Percentiles rank a stretch among this genome's conserved stretches.
phyloP scores from a whole-genome alignment of 106 monocot species.

The Dendrobium huoshanense region DNA sequence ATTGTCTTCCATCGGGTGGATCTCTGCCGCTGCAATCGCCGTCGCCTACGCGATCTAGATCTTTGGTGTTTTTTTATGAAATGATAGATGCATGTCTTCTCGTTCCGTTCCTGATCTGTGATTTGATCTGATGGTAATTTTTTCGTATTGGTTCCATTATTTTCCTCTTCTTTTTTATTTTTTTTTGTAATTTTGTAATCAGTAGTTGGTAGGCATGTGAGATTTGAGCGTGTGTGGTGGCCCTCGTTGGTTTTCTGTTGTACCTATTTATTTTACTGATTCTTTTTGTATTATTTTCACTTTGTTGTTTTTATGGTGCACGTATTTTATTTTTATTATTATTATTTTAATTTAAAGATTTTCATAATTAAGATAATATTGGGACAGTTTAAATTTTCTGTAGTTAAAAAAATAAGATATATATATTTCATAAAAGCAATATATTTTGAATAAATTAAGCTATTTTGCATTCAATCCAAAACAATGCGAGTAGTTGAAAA shows the following conservation, averaged over 20 bases:
- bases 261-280: neutral
- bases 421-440: too few relatives aligned
- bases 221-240: neutral
- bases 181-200: neutral
- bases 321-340: neutral
- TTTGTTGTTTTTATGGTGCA: too few relatives aligned
- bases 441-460: too few relatives aligned
- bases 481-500: too few relatives aligned
- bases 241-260: neutral
- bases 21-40: neutral
- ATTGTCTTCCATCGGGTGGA: slow-evolving; percentile 1
- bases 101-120: neutral
- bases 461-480: too few relatives aligned
- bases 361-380: too few relatives aligned
- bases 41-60: slow-evolving; percentile 9
- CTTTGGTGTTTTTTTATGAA: neutral
- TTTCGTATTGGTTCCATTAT: neutral
- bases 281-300: neutral
- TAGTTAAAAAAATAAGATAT: too few relatives aligned
- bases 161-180: neutral
- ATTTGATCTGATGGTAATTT: neutral
- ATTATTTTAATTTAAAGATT: too few relatives aligned
- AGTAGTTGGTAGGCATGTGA: slow-evolving; percentile 1
- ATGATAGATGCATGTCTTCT: neutral
- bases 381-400: too few relatives aligned